A percentile compares a stretch with the other conserved stretches of the same genome.
These are phyloP conservation scores for Rhazya stricta DNA, from an alignment of 257 asterid genomes.

Conservation along the genomic window DNA sequence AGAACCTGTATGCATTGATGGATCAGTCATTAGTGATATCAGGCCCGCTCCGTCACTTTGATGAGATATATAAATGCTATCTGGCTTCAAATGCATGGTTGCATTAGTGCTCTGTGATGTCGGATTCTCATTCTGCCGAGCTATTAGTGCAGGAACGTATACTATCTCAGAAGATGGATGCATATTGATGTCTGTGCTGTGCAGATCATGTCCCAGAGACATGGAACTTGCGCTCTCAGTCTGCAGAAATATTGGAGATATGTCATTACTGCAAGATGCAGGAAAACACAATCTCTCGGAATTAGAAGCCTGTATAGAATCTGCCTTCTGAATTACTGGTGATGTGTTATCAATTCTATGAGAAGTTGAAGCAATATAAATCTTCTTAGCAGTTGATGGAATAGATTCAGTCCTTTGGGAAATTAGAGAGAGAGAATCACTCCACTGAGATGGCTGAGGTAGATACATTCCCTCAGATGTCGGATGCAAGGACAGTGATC, in stretches of 20 bases:
- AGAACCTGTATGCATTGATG: neutral
- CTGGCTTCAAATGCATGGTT: conserved; percentile 14
- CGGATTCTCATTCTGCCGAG: conserved; percentile 21
- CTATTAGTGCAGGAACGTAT: conserved; percentile 21
- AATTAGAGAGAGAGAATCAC: conserved; percentile 3
- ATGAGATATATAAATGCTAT: conserved; percentile 9
- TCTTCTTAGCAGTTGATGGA: conserved; percentile 6
- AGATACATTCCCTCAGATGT: conserved; percentile 16
- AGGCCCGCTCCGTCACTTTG: conserved; percentile 9
- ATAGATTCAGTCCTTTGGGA: conserved; percentile 12
- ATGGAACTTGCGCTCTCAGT: conserved; percentile 7
- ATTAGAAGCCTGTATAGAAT: neutral
- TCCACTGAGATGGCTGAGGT: conserved; percentile 21
- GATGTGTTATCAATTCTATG: conserved; percentile 9
- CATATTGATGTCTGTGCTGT: conserved; percentile 16
- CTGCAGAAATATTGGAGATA: conserved; percentile 10
- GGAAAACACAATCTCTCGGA: conserved; percentile 4
- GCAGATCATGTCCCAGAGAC: conserved; percentile 13
- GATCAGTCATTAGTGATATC: conserved; percentile 13
- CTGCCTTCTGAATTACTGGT: conserved; percentile 1
- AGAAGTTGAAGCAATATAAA: conserved; percentile 14
- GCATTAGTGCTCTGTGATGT: conserved; percentile 16
- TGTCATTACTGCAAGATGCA: conserved; percentile 11
- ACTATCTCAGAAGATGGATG: conserved; percentile 14
- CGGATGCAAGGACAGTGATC: conserved; percentile 17